These are phyloP conservation scores for Russula vinacea DNA, from an alignment of 768 basidiomycete genomes.

Conservation along the genomic window DNA sequence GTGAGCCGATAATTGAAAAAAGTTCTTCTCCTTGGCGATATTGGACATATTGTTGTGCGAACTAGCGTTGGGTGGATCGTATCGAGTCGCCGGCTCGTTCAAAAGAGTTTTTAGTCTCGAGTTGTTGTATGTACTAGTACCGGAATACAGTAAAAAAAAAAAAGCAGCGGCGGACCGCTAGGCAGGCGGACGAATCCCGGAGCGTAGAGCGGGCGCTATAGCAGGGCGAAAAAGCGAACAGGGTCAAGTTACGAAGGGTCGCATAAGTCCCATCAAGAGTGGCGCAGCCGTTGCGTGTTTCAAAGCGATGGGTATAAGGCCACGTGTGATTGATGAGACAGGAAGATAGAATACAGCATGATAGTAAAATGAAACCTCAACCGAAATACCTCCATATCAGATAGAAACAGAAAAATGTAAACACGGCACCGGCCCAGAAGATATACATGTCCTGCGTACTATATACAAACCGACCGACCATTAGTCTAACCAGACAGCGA, in stretches of 20 bases:
- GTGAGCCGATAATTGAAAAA: not conserved
- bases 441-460: slow-evolving; percentile 97
- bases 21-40: not conserved
- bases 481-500: no score
- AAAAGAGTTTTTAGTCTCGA: not conserved
- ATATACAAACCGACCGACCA: slow-evolving; percentile 4
- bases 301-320: not conserved
- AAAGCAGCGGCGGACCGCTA: not conserved
- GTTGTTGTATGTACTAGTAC: not conserved
- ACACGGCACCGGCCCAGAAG: slow-evolving; percentile 76
- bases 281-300: not conserved
- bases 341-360: slow-evolving; percentile 9
- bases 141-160: no score
- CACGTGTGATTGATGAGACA: slow-evolving; percentile 8
- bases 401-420: slow-evolving; percentile 93
- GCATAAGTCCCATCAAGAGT: not conserved
- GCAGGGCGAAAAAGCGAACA: not conserved
- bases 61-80: not conserved
- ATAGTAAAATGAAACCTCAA: slow-evolving; percentile 31
- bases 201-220: not conserved
- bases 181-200: not conserved
- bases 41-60: not conserved
- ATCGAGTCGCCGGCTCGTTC: not conserved
- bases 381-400: slow-evolving; percentile 91
- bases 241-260: no score